phyloP scores from a whole-genome alignment of 2,329 filamentous ascomycete species.

The Leptographium lundbergii region DNA sequence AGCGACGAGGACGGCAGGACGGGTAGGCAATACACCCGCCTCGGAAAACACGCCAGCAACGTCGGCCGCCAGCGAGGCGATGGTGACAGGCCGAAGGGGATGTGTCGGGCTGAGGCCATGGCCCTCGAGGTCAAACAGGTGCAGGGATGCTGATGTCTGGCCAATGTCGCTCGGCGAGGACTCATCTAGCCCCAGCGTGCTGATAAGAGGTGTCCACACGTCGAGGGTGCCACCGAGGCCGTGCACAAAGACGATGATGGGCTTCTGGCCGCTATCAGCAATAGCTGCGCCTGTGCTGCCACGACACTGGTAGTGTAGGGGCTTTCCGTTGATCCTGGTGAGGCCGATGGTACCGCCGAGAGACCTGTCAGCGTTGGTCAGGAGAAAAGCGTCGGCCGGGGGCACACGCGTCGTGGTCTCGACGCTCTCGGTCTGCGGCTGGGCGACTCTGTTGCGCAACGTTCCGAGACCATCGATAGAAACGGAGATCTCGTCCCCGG shows the following conservation, averaged over 20 bases:
- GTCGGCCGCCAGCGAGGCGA: background rate
- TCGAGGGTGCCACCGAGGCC: background rate
- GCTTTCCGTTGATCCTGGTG: background rate
- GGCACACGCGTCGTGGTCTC: background rate
- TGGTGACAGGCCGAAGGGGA: background rate
- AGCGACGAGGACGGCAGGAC: background rate
- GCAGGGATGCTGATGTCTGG: background rate
- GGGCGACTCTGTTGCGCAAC: constrained; percentile 24
- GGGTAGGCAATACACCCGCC: background rate
- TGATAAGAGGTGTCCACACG: background rate
- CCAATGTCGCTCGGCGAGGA: background rate
- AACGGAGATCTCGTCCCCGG: constrained; percentile 28
- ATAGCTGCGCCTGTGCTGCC: background rate
- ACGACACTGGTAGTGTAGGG: background rate
- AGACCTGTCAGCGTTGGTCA: background rate
- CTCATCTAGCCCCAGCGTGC: background rate
- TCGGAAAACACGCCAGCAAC: background rate
- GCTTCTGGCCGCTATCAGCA: background rate
- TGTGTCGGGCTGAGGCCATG: background rate
- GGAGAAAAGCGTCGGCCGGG: background rate
- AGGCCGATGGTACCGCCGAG: background rate
- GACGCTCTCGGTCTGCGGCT: background rate
- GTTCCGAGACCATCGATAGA: constrained; percentile 27
- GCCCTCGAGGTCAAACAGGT: constrained; percentile 1
- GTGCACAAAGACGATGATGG: background rate